These are phyloP conservation scores for Persicaria tinctoria DNA, from an alignment of 148 eudicot genomes.

Conservation along the genomic window DNA sequence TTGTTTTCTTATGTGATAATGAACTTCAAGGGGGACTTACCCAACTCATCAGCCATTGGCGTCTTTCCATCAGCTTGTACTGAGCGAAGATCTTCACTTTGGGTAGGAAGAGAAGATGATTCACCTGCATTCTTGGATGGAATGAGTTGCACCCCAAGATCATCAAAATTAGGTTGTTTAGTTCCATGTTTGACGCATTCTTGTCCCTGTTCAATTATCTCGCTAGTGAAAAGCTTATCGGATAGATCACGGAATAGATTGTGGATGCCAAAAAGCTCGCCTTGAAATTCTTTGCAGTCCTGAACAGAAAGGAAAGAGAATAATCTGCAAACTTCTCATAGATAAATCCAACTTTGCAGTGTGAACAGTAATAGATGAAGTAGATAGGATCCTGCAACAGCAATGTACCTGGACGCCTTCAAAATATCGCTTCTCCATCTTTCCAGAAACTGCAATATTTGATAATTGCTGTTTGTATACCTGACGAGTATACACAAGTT, in stretches of 20 bases:
- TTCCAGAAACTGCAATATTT: conserved; percentile 90
- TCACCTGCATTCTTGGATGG: conserved; percentile 31
- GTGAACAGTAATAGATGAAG: neutral
- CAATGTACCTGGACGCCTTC: conserved; percentile 91
- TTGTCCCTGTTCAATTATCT: conserved; percentile 60
- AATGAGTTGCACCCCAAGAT: conserved; percentile 32
- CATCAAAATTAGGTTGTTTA: conserved; percentile 23
- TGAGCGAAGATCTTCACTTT: conserved; percentile 17
- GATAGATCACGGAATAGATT: conserved; percentile 92
- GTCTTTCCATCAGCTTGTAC: conserved; percentile 21
- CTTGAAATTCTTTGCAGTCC: conserved; percentile 92
- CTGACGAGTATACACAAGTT: conserved; percentile 84
- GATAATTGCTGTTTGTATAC: conserved; percentile 94
- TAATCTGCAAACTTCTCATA: neutral
- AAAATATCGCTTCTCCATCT: conserved; percentile 86
- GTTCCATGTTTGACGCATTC: conserved; percentile 17
- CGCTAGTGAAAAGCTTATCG: conserved; percentile 84
- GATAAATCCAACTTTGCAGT: neutral
- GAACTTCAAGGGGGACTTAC: conserved; percentile 29
- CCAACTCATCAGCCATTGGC: conserved; percentile 52
- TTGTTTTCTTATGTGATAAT: neutral
- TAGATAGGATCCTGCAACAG: neutral
- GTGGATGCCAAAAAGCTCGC: conserved; percentile 88
- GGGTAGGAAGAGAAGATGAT: conserved; percentile 18
- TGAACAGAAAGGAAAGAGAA: conserved; percentile 18